Conservation (phyloP, 345 rosid genomes). For the Schrenkiella parvula region DNA sequence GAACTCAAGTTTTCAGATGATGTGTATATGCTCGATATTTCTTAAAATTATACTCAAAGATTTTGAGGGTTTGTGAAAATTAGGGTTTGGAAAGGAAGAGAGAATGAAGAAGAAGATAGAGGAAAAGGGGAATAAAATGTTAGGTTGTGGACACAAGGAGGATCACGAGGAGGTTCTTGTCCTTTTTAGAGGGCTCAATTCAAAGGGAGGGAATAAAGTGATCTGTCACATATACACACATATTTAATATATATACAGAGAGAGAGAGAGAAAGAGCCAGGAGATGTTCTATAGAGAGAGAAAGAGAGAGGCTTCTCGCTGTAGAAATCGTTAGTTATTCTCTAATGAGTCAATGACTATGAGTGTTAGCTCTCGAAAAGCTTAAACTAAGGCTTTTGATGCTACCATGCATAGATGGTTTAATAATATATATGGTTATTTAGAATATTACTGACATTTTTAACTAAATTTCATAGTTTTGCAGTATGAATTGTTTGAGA, state of each 20-base stretch:
- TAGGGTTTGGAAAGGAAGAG: conserved; percentile 31
- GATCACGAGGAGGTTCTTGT: conserved; percentile 39
- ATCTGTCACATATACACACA: conserved; percentile 21
- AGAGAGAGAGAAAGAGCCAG: neutral
- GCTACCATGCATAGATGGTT: neutral
- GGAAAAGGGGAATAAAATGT: conserved; percentile 30
- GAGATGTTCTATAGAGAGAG: conserved; percentile 1
- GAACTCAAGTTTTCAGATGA: conserved; percentile 12
- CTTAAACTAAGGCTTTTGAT: neutral
- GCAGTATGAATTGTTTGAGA: neutral
- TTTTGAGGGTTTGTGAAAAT: conserved; percentile 25
- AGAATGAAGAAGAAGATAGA: conserved; percentile 10
- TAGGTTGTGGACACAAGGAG: conserved; percentile 36
- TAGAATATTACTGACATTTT: neutral
- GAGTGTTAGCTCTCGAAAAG: neutral
- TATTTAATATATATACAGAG: neutral
- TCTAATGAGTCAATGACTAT: conserved; percentile 8
- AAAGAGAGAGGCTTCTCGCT: neutral
- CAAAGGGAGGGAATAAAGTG: conserved; percentile 31
- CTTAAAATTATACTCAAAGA: conserved; percentile 12
- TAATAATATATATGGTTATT: neutral
- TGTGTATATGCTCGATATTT: conserved; percentile 11
- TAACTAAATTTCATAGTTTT: neutral
- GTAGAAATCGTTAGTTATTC: neutral
- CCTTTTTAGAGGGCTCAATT: conserved; percentile 40